phyloP scores from a whole-genome alignment of 345 rosid genomes.

The Euphorbia tirucalli region DNA sequence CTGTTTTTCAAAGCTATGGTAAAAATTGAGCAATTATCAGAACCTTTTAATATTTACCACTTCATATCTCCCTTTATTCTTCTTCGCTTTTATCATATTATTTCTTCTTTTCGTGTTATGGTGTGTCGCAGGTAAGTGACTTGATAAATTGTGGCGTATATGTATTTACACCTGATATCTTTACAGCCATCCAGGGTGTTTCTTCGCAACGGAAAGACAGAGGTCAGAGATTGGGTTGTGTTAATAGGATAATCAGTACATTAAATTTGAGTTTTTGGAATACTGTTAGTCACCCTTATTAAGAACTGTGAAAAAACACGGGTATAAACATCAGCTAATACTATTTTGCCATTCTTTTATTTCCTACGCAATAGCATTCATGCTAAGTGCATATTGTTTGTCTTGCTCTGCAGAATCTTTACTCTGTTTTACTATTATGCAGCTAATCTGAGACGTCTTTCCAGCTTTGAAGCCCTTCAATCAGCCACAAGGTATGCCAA shows the following conservation, averaged over 20 bases:
- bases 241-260: conserved; percentile 1
- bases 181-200: conserved; percentile 31
- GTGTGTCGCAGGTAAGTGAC: conserved; percentile 29
- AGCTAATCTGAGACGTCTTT: conserved; percentile 79
- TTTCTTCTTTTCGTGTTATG: neutral
- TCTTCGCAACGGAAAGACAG: conserved; percentile 30
- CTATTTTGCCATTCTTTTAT: neutral
- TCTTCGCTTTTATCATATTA: neutral
- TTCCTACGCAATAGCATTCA: neutral
- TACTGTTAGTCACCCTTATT: neutral
- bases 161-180: conserved; percentile 30
- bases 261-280: neutral
- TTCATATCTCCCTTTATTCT: neutral
- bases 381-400: neutral
- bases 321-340: neutral
- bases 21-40: neutral
- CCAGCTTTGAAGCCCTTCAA: conserved; percentile 96
- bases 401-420: conserved; percentile 4
- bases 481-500: conserved; percentile 59
- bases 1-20: neutral
- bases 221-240: conserved; percentile 19
- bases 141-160: conserved; percentile 35
- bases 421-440: conserved; percentile 19
- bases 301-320: neutral
- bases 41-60: neutral